Conservation (phyloP, 768 basidiomycete species). For the Russula brevipes region DNA sequence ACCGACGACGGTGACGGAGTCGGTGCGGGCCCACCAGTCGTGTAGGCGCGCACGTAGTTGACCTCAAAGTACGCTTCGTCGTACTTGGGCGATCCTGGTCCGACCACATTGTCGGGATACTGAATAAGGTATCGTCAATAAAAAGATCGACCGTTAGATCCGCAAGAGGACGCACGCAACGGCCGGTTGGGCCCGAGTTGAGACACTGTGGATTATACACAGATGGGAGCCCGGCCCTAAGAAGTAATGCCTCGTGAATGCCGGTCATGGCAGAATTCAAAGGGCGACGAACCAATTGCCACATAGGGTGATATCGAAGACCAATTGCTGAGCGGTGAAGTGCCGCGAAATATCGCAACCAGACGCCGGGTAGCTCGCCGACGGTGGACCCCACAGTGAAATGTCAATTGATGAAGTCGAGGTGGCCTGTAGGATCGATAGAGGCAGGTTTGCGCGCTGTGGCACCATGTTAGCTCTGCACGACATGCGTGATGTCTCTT, state of each 20-base stretch:
- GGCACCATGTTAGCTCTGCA: not conserved
- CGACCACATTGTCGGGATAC: constrained; percentile 53
- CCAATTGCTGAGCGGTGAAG: constrained; percentile 47
- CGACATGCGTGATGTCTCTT: not conserved
- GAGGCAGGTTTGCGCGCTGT: constrained; percentile 38
- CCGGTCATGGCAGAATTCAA: not conserved
- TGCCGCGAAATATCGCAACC: constrained; percentile 42
- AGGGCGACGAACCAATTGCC: constrained; percentile 41
- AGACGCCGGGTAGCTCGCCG: constrained; percentile 38
- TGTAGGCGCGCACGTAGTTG: constrained; percentile 57
- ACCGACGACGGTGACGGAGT: constrained; percentile 24
- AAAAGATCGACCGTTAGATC: not conserved
- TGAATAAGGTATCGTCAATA: constrained; percentile 20
- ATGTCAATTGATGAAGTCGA: constrained; percentile 35
- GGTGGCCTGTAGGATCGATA: constrained; percentile 32
- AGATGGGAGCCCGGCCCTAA: constrained; percentile 47
- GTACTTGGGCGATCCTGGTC: constrained; percentile 49
- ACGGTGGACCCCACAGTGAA: constrained; percentile 43
- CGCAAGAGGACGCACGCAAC: constrained; percentile 36
- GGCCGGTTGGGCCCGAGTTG: constrained; percentile 35
- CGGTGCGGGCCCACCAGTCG: constrained; percentile 30
- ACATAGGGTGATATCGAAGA: constrained; percentile 56
- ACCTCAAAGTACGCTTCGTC: constrained; percentile 65
- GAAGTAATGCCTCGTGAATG: not conserved
- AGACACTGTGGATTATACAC: constrained; percentile 45